A percentile compares a stretch with the other conserved stretches of the same genome.
Evolutionary conservation across 2,329 filamentous ascomycete genomes (phyloP).

Genomic region (Aureobasidium sp.): DNA sequence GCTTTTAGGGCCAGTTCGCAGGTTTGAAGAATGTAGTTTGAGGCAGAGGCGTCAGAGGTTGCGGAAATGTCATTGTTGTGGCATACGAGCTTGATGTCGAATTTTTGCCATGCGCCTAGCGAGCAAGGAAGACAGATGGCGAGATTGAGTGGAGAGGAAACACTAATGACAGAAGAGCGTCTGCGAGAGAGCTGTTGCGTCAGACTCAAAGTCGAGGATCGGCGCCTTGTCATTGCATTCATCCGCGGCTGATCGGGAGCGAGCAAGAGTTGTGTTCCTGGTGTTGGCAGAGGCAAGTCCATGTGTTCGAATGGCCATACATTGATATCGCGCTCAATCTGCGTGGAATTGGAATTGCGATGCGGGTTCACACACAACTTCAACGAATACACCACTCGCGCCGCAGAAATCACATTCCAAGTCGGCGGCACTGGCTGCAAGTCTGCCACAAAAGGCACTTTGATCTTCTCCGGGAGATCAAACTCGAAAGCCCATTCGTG

Average conservation of each 20-base stretch:
- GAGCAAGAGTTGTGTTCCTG: neutral
- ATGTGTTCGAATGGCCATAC: neutral
- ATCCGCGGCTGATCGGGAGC: neutral
- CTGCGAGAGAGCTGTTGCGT: neutral
- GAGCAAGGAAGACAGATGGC: neutral
- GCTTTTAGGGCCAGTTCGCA: neutral
- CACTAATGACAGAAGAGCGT: neutral
- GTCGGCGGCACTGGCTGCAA: neutral
- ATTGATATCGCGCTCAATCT: neutral
- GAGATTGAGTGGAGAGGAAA: neutral
- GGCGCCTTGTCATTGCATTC: neutral
- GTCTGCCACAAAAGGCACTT: conserved; percentile 2
- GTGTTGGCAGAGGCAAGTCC: neutral
- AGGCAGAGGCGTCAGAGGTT: neutral
- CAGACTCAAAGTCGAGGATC: neutral
- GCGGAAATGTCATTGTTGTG: neutral
- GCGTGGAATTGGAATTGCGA: neutral
- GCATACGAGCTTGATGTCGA: neutral
- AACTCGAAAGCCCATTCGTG: conserved; percentile 4
- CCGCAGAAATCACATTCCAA: neutral
- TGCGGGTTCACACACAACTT: neutral
- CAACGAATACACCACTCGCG: neutral
- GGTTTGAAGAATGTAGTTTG: neutral
- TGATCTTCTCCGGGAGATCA: neutral
- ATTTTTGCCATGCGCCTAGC: neutral